These are phyloP conservation scores for Chrysopogon serrulatus DNA, from an alignment of 176 grass and related monocot genomes.

Conservation along the genomic window DNA sequence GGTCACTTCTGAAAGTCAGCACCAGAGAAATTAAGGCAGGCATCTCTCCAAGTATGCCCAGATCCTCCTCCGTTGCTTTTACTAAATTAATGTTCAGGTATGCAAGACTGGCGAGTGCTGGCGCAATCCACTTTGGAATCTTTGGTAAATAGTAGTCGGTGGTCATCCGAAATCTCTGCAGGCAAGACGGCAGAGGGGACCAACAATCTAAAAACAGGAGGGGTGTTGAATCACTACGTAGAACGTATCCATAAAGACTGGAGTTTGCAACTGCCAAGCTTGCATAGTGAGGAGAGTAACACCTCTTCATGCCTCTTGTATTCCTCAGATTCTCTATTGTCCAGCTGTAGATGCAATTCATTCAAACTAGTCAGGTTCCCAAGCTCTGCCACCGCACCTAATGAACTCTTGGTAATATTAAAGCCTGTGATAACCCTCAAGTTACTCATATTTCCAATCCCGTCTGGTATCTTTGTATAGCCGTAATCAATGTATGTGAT, in stretches of 20 bases:
- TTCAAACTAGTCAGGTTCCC: neutral
- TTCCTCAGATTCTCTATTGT: neutral
- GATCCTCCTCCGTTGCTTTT: neutral
- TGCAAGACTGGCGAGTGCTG: neutral
- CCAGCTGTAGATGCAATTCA: neutral
- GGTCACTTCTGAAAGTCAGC: rapidly evolving
- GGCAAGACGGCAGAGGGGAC: neutral
- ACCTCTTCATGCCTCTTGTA: neutral
- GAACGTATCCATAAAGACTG: neutral
- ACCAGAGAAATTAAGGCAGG: neutral
- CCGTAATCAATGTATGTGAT: too few relatives aligned
- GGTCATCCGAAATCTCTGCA: neutral
- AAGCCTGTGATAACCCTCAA: neutral
- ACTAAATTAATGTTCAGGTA: neutral
- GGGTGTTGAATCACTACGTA: rapidly evolving
- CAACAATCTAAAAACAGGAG: neutral
- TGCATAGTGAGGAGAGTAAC: neutral
- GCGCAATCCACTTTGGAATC: neutral
- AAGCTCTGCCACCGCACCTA: neutral
- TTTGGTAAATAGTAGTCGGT: neutral
- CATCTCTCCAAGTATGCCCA: neutral
- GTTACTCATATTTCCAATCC: neutral
- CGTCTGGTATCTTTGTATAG: neutral
- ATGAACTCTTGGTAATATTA: neutral
- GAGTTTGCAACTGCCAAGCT: neutral